A percentile compares a stretch with the other conserved stretches of the same genome.
Conservation (phyloP, 1,284 basidiomycete genomes). For the Apiotrichum montevideense region DNA sequence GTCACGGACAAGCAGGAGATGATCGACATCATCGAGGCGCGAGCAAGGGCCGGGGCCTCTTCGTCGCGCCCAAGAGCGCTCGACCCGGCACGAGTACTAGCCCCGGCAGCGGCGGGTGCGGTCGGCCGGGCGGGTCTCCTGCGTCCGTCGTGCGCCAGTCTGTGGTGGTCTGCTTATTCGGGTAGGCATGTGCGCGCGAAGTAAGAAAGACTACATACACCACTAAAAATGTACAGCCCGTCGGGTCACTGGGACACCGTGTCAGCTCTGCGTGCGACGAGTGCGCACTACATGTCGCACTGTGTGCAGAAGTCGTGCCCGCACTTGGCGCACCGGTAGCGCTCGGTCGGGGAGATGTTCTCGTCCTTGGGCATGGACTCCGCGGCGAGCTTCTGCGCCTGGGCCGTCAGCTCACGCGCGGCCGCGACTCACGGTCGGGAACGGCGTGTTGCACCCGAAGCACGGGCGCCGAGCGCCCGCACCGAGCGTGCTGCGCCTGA, state of each 20-base stretch:
- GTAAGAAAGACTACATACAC: slow-evolving; percentile 53
- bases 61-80: slow-evolving; percentile 68
- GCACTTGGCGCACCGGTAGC: slow-evolving; percentile 56
- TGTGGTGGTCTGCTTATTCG: slow-evolving; percentile 1
- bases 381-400: slow-evolving; percentile 6
- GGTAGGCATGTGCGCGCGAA: slow-evolving; percentile 64
- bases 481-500: too few relatives aligned
- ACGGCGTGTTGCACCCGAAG: slow-evolving; percentile 64
- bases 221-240: not conserved
- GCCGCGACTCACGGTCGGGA: slow-evolving; percentile 43
- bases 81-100: slow-evolving; percentile 47
- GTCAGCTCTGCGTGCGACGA: too few relatives aligned
- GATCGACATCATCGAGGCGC: slow-evolving; percentile 97
- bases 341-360: slow-evolving; percentile 67
- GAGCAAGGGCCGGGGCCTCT: slow-evolving; percentile 94
- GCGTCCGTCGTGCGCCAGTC: too few relatives aligned
- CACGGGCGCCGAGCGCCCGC: slow-evolving; percentile 45
- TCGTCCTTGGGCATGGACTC: slow-evolving; percentile 51
- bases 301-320: slow-evolving; percentile 59
- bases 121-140: too few relatives aligned
- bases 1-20: slow-evolving; percentile 61
- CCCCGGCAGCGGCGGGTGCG: not conserved
- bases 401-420: not conserved
- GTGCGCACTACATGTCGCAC: slow-evolving; percentile 54
- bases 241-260: slow-evolving; percentile 42